These are phyloP conservation scores for Russula virescens DNA, from an alignment of 768 basidiomycete genomes.

Conservation along the genomic window DNA sequence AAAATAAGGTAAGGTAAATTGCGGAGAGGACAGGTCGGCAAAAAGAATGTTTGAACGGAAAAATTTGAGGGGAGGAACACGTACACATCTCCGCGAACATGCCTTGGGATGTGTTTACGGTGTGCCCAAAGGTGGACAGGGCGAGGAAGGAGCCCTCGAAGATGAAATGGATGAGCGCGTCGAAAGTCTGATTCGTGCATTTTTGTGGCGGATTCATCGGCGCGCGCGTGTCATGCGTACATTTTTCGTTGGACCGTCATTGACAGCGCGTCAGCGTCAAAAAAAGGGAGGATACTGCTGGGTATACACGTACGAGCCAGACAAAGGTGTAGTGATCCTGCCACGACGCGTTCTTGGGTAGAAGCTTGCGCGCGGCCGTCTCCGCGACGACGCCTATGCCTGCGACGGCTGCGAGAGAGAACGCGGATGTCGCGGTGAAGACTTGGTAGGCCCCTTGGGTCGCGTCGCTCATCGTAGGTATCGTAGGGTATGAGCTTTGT, in stretches of 20 bases:
- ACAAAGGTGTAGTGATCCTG: constrained; percentile 68
- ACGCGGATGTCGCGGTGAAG: constrained; percentile 57
- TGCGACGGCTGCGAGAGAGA: constrained; percentile 57
- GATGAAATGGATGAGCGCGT: constrained; percentile 71
- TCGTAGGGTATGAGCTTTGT: constrained; percentile 26
- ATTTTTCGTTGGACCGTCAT: too few relatives aligned
- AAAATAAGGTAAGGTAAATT: too few relatives aligned
- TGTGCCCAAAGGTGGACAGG: constrained; percentile 66
- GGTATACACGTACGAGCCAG: constrained; percentile 69
- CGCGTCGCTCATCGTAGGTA: background rate
- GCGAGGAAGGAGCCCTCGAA: constrained; percentile 81
- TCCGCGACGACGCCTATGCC: constrained; percentile 47
- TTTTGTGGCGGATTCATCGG: too few relatives aligned
- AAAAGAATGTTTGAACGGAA: too few relatives aligned
- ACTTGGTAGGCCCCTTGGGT: constrained; percentile 18
- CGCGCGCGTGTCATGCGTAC: too few relatives aligned
- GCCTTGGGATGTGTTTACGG: constrained; percentile 63
- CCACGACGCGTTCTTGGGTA: constrained; percentile 59
- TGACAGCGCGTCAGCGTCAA: background rate
- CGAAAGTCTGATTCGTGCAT: constrained; percentile 51
- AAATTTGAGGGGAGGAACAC: constrained; percentile 27
- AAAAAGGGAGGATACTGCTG: too few relatives aligned
- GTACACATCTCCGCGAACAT: constrained; percentile 70
- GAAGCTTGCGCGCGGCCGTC: constrained; percentile 45
- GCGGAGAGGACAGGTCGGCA: too few relatives aligned